Conservation (phyloP, 208 protist species). For the Willaertia magna region DNA sequence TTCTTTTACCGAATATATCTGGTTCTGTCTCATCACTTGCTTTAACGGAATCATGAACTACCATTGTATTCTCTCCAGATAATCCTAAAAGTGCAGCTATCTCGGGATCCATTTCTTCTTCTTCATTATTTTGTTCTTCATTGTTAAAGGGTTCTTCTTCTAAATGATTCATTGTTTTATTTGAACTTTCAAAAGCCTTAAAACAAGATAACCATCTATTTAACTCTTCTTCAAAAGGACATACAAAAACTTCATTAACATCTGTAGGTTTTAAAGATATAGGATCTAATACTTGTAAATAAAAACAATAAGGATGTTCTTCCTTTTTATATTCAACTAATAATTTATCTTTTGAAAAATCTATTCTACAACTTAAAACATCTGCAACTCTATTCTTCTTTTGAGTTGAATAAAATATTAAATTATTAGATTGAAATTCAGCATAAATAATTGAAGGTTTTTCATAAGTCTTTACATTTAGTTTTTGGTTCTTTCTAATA, state of each 20-base stretch:
- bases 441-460: neutral
- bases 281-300: too few species aligned
- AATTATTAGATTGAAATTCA: neutral
- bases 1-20: neutral
- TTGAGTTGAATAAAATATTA: neutral
- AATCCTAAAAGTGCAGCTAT: neutral
- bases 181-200: too few species aligned
- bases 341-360: neutral
- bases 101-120: neutral
- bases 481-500: neutral
- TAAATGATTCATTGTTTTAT: too few species aligned
- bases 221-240: too few species aligned
- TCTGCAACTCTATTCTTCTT: neutral
- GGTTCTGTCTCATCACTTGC: neutral
- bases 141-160: neutral
- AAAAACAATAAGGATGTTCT: too few species aligned
- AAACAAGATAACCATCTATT: too few species aligned
- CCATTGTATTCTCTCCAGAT: neutral
- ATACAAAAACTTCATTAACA: too few species aligned
- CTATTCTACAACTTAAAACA: neutral
- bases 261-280: too few species aligned
- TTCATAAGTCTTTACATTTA: neutral
- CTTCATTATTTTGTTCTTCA: neutral
- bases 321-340: too few species aligned
- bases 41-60: neutral